Percentiles rank a stretch among this genome's conserved stretches.
phyloP scores from a whole-genome alignment of 2,329 filamentous ascomycete species.

The Colletotrichum abscissum region DNA sequence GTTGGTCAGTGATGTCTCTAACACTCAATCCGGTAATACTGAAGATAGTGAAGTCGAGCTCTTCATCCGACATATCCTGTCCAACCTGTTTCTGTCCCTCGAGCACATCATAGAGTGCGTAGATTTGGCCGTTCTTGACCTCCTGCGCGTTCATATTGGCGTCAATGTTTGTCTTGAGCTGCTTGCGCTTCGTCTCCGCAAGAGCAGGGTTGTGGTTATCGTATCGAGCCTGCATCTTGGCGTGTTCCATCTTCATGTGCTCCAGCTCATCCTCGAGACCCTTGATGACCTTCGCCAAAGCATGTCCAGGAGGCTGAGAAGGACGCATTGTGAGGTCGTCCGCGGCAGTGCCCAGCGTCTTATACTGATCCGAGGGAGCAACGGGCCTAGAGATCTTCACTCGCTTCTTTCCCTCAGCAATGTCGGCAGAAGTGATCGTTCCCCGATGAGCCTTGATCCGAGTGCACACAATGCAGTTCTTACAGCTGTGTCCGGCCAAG shows the following conservation, averaged over 20 bases:
- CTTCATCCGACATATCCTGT: constrained; percentile 70
- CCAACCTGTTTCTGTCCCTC: constrained; percentile 80
- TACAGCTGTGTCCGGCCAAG: constrained; percentile 65
- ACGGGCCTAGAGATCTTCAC: constrained; percentile 73
- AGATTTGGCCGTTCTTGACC: constrained; percentile 82
- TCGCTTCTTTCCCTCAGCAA: constrained; percentile 63
- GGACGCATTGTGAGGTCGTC: constrained; percentile 72
- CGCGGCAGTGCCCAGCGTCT: constrained; percentile 50
- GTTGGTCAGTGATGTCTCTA: constrained; percentile 53
- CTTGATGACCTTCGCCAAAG: constrained; percentile 87
- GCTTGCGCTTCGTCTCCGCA: constrained; percentile 72
- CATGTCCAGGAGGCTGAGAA: constrained; percentile 75
- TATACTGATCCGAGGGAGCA: constrained; percentile 66
- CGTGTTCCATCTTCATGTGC: constrained; percentile 79
- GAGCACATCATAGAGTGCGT: constrained; percentile 84
- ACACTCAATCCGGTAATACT: constrained; percentile 62
- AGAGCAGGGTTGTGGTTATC: constrained; percentile 74
- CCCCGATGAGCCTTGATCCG: constrained; percentile 62
- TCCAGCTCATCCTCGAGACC: constrained; percentile 82
- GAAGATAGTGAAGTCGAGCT: constrained; percentile 72
- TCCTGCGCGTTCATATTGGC: constrained; percentile 73
- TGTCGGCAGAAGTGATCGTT: constrained; percentile 48
- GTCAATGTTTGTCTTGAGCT: constrained; percentile 70
- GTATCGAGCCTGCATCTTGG: constrained; percentile 70
- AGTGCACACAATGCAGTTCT: constrained; percentile 68